Percentiles rank a stretch among this genome's conserved stretches.
These are phyloP conservation scores for Hypocreales sp. DNA, from an alignment of 2,329 filamentous ascomycete species.

Conservation along the genomic window DNA sequence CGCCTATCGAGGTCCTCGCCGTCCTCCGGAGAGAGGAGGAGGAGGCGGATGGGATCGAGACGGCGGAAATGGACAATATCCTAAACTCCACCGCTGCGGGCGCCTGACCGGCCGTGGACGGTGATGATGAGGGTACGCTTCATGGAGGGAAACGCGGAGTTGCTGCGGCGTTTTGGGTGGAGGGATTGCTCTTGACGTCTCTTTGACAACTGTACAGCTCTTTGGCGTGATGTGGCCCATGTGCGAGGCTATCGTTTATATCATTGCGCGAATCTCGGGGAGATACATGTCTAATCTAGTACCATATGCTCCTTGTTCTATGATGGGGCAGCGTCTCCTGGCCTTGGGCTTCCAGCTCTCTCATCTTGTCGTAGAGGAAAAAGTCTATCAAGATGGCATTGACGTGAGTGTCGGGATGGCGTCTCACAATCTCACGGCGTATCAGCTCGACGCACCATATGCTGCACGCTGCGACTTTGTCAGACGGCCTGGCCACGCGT, in stretches of 20 bases:
- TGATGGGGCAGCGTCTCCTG: slow-evolving; percentile 57
- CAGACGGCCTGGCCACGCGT: no score
- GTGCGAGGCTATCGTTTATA: no score
- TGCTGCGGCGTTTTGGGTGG: slow-evolving; percentile 8
- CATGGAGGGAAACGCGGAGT: slow-evolving; percentile 5
- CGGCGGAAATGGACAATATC: slow-evolving; percentile 60
- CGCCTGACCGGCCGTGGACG: slow-evolving; percentile 8
- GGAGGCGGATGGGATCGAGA: slow-evolving; percentile 37
- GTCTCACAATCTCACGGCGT: slow-evolving; percentile 57
- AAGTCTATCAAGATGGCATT: slow-evolving; percentile 96
- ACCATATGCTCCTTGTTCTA: slow-evolving; percentile 88
- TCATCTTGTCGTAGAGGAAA: slow-evolving; percentile 90
- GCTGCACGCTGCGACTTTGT: slow-evolving; percentile 48
- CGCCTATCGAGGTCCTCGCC: slow-evolving; percentile 79
- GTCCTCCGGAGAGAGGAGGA: slow-evolving; percentile 62
- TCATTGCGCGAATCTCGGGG: no score
- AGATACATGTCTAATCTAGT: slow-evolving; percentile 29
- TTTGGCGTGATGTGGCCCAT: no score
- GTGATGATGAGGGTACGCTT: slow-evolving; percentile 1
- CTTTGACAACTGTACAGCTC: no score
- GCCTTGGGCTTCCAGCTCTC: slow-evolving; percentile 56
- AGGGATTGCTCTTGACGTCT: background rate
- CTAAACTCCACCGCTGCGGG: slow-evolving; percentile 32
- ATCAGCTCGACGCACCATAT: slow-evolving; percentile 95
- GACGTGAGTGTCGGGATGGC: slow-evolving; percentile 53